These are phyloP conservation scores for Rhododendron molle DNA, from an alignment of 148 eudicot genomes.

Conservation along the genomic window DNA sequence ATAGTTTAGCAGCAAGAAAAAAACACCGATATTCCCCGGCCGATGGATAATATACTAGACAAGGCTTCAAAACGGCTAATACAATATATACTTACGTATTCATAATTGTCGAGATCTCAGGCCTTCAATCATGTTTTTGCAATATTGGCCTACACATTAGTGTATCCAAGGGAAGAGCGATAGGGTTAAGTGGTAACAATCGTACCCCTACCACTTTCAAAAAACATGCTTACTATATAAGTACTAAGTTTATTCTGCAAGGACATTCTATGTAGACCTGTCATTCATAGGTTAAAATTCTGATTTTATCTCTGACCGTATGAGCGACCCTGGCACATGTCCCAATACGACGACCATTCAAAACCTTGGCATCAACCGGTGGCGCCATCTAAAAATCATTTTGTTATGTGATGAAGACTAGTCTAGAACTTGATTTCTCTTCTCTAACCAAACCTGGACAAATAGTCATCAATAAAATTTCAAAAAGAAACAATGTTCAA, in stretches of 20 bases:
- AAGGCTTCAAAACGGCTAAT: not conserved
- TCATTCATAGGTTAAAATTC: too few relatives aligned
- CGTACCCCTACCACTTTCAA: not conserved
- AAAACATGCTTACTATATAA: not conserved
- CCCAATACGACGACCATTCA: not conserved
- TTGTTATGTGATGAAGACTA: not conserved
- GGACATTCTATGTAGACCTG: not conserved
- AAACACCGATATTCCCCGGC: not conserved
- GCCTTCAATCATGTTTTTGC: not conserved
- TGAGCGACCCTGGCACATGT: not conserved
- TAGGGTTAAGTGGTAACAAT: not conserved
- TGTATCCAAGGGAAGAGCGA: not conserved
- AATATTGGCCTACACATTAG: not conserved
- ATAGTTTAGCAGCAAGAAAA: not conserved
- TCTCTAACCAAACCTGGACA: not conserved
- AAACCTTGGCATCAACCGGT: not conserved
- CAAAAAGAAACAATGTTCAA: conserved; percentile 6
- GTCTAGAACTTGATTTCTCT: conserved; percentile 9
- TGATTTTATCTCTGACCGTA: not conserved
- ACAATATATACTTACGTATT: not conserved
- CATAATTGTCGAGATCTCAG: not conserved
- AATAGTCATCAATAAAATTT: conserved; percentile 2
- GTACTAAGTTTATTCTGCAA: not conserved
- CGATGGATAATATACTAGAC: not conserved
- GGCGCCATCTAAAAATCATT: not conserved